Conservation (phyloP, 2,329 filamentous ascomycete genomes). For the Lomentospora prolificans region DNA sequence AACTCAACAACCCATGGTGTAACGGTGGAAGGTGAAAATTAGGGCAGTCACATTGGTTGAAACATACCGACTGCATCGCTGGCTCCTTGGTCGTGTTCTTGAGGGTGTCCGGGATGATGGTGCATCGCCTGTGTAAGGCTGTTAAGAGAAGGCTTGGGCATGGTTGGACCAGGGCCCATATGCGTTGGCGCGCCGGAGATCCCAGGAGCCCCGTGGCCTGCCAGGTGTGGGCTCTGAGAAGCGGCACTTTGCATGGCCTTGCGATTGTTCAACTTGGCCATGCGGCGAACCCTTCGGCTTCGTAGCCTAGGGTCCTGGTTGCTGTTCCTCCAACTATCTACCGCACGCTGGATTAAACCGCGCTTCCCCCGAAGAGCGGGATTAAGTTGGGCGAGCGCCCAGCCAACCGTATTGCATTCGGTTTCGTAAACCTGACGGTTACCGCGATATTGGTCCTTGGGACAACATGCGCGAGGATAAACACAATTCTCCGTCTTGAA, state of each 20-base stretch:
- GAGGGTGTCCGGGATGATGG: slow-evolving; percentile 45
- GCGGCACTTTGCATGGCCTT: slow-evolving; percentile 58
- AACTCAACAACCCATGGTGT: slow-evolving; percentile 46
- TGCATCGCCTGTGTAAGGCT: slow-evolving; percentile 53
- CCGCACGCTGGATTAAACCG: slow-evolving; percentile 89
- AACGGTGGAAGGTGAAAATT: not conserved
- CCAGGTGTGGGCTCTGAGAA: slow-evolving; percentile 51
- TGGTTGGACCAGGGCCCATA: slow-evolving; percentile 49
- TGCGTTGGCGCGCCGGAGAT: slow-evolving; percentile 52
- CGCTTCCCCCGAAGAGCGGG: slow-evolving; percentile 84
- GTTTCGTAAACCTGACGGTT: slow-evolving; percentile 95
- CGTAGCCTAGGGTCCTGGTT: slow-evolving; percentile 89
- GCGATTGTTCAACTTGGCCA: slow-evolving; percentile 91
- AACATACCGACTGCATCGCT: slow-evolving; percentile 96
- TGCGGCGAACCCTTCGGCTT: slow-evolving; percentile 82
- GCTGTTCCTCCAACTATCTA: slow-evolving; percentile 98
- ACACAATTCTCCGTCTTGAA: slow-evolving; percentile 99
- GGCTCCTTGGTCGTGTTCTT: slow-evolving; percentile 50
- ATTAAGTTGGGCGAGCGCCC: slow-evolving; percentile 91
- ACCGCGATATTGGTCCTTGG: slow-evolving; percentile 91
- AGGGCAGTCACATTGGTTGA: slow-evolving; percentile 30
- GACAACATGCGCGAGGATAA: slow-evolving; percentile 88
- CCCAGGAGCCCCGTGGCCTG: slow-evolving; percentile 55
- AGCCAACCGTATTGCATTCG: slow-evolving; percentile 99
- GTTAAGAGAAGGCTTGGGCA: slow-evolving; percentile 57